Base-by-base conservation (phyloP, 805 yeast species). In the Zygosaccharomyces rouxii region DNA sequence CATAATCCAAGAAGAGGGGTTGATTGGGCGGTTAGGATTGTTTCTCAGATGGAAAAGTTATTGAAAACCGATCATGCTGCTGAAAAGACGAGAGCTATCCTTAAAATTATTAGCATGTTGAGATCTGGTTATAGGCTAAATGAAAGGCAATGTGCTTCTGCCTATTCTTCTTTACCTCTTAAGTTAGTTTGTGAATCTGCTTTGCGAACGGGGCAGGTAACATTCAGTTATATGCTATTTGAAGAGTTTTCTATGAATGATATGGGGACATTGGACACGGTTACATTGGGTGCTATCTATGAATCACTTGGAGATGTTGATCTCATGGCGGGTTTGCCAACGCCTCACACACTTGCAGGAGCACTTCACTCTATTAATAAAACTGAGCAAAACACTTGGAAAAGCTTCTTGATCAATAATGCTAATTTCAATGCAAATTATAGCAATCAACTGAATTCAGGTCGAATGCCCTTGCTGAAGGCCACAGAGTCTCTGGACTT, bases 261-360 rank as follows among this genome's bases (percentile, higher is more conserved):
- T 16, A n/a, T 10, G 40, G 31, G 18, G 14, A 48, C 26, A 1
- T 18, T 48, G 5, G 62, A 57, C 13, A 44, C 55, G 2, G 14
- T 23, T 2, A 38, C 47, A 3, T 43, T 71, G 10, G 29, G 65
- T 3, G 38, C 49, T 0, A 69, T 84, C 1, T 86, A 83, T 60
- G 68, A 71, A 4, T 60, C 73, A 0, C 69, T 89, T 3, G 80
- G 77, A 43, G 89, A 84, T 48, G 68, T 72, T 2, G 96, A 89
- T 60, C 64, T 86, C 35, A 60, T 78, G 4, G 73, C 74, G 54
- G 95, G 95, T 0, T 64, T 86, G 7, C 88, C 90, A 0, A 74
- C 77, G 11, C 70, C 74, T 18, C 76, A 84, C 1, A 69, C 81
- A 0, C 57, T 88, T 5, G 71, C 71, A 0, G 74, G 74, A 50